phyloP scores from a whole-genome alignment of 2,329 filamentous ascomycete genomes.

The Sporothrix brasiliensis region DNA sequence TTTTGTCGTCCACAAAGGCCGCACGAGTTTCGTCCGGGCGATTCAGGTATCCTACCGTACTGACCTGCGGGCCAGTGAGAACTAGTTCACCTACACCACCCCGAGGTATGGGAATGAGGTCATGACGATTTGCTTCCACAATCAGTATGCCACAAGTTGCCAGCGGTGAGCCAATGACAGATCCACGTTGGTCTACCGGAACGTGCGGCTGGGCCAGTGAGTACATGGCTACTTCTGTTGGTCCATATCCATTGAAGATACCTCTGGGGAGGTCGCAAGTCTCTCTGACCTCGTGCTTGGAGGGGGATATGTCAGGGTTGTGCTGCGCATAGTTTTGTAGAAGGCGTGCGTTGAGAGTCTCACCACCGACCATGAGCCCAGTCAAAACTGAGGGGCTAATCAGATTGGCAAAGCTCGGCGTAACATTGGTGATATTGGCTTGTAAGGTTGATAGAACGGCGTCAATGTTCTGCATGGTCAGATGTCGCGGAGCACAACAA shows the following conservation, averaged over 20 bases:
- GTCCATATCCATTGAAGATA: conserved; percentile 40
- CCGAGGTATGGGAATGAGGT: conserved; percentile 31
- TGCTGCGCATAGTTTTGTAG: background rate
- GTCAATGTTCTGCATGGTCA: conserved; percentile 40
- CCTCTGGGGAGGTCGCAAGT: conserved; percentile 21
- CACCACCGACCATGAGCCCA: conserved; percentile 44
- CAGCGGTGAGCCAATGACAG: conserved; percentile 45
- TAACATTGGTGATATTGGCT: conserved; percentile 46
- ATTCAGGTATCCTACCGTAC: conserved; percentile 55
- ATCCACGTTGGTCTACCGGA: conserved; percentile 39
- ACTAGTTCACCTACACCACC: conserved; percentile 36
- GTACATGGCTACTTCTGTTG: conserved; percentile 40
- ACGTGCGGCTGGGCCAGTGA: conserved; percentile 34
- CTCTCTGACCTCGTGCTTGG: background rate
- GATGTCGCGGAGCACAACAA: conserved; percentile 41
- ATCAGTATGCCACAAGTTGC: conserved; percentile 44
- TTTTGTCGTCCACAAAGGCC: conserved; percentile 27
- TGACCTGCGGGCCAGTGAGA: conserved; percentile 36
- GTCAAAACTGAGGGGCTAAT: conserved; percentile 41
- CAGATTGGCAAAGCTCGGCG: conserved; percentile 45
- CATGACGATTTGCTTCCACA: conserved; percentile 34
- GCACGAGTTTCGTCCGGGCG: conserved; percentile 53
- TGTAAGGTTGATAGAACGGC: conserved; percentile 39
- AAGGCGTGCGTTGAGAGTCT: conserved; percentile 29
- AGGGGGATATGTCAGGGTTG: too few species aligned